These are phyloP conservation scores for Gynandropsis gynandra DNA, from an alignment of 345 rosid genomes.

Conservation along the genomic window DNA sequence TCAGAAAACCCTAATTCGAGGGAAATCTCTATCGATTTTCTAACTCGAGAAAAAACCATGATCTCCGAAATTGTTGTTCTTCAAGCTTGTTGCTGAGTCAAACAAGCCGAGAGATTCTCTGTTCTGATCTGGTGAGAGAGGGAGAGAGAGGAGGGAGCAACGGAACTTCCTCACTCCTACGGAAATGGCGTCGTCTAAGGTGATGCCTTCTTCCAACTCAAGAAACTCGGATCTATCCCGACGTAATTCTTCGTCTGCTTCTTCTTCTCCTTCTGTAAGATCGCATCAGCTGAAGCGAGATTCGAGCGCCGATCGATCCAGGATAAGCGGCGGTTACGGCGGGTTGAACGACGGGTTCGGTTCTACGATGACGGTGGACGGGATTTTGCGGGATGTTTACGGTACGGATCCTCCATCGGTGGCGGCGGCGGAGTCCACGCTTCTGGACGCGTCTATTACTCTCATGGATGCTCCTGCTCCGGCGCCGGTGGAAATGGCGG, in stretches of 20 bases:
- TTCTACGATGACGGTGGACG: slow-evolving; percentile 44
- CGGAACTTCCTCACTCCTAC: slow-evolving; percentile 7
- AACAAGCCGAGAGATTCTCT: too few species aligned
- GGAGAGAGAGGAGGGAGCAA: too few species aligned
- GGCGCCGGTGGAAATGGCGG: background rate
- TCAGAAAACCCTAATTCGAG: too few species aligned
- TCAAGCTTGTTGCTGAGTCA: too few species aligned
- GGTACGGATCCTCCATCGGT: slow-evolving; percentile 18
- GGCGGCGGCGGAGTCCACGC: slow-evolving; percentile 15
- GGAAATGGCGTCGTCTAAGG: slow-evolving; percentile 61
- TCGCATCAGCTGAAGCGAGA: slow-evolving; percentile 18
- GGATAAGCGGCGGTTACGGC: slow-evolving; percentile 12
- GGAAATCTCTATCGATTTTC: too few species aligned
- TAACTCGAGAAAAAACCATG: too few species aligned
- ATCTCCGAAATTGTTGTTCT: too few species aligned
- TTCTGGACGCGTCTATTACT: slow-evolving; percentile 36
- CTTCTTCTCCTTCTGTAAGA: slow-evolving; percentile 36
- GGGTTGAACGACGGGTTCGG: slow-evolving; percentile 11
- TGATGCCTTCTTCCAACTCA: slow-evolving; percentile 54
- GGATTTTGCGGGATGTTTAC: slow-evolving; percentile 31
- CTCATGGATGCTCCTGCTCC: slow-evolving; percentile 34
- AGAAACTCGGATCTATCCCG: slow-evolving; percentile 57
- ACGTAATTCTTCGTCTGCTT: slow-evolving; percentile 39
- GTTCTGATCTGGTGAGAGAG: too few species aligned
- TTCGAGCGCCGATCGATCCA: slow-evolving; percentile 23